Evolutionary conservation across 768 basidiomycete species (phyloP).

Genomic region (Boletellus ananas): DNA sequence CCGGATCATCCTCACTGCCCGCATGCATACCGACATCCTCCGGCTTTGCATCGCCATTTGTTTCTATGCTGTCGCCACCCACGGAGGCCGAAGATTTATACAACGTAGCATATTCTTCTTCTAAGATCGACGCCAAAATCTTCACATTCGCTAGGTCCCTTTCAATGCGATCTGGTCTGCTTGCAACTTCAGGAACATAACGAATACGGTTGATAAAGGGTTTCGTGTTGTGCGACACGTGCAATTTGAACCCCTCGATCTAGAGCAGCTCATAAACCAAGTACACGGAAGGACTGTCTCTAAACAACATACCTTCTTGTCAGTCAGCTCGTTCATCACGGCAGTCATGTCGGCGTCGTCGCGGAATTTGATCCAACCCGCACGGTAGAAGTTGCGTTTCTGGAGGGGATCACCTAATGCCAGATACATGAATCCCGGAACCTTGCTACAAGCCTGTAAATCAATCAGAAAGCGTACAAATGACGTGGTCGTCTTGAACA

Average conservation of each 20-base stretch:
- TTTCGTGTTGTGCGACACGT: constrained; percentile 76
- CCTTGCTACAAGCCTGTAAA: constrained; percentile 64
- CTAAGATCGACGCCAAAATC: constrained; percentile 66
- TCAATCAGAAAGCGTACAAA: constrained; percentile 5
- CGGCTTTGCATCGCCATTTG: constrained; percentile 27
- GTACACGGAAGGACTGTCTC: background rate
- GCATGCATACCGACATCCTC: constrained; percentile 33
- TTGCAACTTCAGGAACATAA: constrained; percentile 78
- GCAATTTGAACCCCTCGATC: constrained; percentile 95
- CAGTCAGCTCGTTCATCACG: constrained; percentile 70
- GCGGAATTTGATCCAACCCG: constrained; percentile 86
- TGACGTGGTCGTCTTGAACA: constrained; percentile 17
- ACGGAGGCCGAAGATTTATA: constrained; percentile 34
- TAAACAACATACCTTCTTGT: constrained; percentile 65
- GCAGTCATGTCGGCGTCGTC: constrained; percentile 80
- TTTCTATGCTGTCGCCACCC: constrained; percentile 20
- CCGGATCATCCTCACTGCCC: constrained; percentile 43
- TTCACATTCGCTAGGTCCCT: constrained; percentile 80
- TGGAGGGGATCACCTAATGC: constrained; percentile 90
- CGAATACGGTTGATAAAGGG: constrained; percentile 78
- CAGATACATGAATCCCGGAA: constrained; percentile 83
- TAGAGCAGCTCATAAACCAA: constrained; percentile 30
- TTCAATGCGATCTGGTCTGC: constrained; percentile 71
- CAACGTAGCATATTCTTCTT: constrained; percentile 60
- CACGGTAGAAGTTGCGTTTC: constrained; percentile 91